These are phyloP conservation scores for Tuber umbilicatum DNA, from an alignment of 495 filamentous ascomycete species.

Conservation along the genomic window DNA sequence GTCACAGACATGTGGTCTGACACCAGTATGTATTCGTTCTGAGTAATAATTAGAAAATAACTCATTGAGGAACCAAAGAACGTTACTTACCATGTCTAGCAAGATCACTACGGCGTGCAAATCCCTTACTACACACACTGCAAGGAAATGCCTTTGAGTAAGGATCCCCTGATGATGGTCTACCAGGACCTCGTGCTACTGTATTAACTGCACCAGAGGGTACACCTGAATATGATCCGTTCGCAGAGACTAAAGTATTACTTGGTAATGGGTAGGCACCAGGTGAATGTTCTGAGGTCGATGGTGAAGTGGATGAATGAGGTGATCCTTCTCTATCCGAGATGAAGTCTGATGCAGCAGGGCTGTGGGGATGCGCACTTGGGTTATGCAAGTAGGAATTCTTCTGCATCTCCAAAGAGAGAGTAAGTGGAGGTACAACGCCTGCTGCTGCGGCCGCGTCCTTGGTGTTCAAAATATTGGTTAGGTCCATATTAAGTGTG, in stretches of 20 bases:
- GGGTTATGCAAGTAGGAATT: slow-evolving; percentile 27
- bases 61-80: slow-evolving; percentile 2
- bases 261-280: slow-evolving; percentile 28
- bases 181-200: slow-evolving; percentile 43
- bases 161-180: slow-evolving; percentile 48
- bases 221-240: slow-evolving; percentile 38
- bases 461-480: slow-evolving; percentile 41
- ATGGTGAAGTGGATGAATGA: slow-evolving; percentile 35
- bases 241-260: slow-evolving; percentile 18
- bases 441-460: slow-evolving; percentile 35
- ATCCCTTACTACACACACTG: slow-evolving; percentile 80
- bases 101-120: slow-evolving; percentile 88
- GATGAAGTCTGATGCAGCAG: slow-evolving; percentile 37
- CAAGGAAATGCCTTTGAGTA: slow-evolving; percentile 84
- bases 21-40: slow-evolving; percentile 94
- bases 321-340: slow-evolving; percentile 37
- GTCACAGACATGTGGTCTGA: slow-evolving; percentile 88
- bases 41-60: slow-evolving; percentile 29
- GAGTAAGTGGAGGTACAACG: slow-evolving; percentile 25
- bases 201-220: slow-evolving; percentile 41
- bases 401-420: slow-evolving; percentile 36
- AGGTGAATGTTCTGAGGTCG: slow-evolving; percentile 34
- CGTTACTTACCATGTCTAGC: slow-evolving; percentile 76
- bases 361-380: slow-evolving; percentile 36
- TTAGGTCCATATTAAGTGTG: slow-evolving; percentile 36